Evolutionary conservation across 495 filamentous ascomycete species (phyloP).

Genomic region (Achaetomiella virescens): DNA sequence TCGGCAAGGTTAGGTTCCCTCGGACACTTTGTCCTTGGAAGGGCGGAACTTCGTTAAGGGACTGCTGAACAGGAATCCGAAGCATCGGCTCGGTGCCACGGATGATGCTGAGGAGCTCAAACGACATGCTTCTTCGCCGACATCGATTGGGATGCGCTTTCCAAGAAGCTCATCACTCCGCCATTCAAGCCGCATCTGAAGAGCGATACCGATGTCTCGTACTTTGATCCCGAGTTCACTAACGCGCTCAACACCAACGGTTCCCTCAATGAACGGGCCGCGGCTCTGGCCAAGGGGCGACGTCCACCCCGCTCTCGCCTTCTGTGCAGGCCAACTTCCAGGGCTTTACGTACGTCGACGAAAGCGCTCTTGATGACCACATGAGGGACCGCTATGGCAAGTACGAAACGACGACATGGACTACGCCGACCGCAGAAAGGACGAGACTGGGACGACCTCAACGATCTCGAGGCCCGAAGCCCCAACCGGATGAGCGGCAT

Average conservation of each 20-base stretch:
- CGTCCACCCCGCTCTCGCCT: conserved; percentile 84
- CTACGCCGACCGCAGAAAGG: conserved; percentile 41
- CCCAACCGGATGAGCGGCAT: conserved; percentile 68
- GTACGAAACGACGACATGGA: conserved; percentile 59
- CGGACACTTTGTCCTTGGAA: conserved; percentile 86
- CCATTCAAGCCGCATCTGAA: conserved; percentile 97
- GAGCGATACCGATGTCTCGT: conserved; percentile 90
- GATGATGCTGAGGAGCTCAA: conserved; percentile 93
- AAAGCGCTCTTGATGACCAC: conserved; percentile 90
- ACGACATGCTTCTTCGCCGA: conserved; percentile 91
- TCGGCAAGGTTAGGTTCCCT: conserved; percentile 95
- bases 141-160: conserved; percentile 81
- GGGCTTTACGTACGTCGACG: conserved; percentile 97
- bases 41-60: conserved; percentile 98
- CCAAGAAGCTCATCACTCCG: conserved; percentile 87
- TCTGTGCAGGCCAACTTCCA: conserved; percentile 97
- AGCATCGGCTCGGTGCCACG: conserved; percentile 85
- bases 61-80: conserved; percentile 91
- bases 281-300: conserved; percentile 71
- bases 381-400: conserved; percentile 60
- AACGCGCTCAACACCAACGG: conserved; percentile 80
- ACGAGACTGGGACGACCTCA: conserved; percentile 45
- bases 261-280: conserved; percentile 84
- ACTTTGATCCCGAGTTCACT: conserved; percentile 98
- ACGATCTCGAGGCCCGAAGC: conserved; percentile 38